These are phyloP conservation scores for Pezicula neosporulosa DNA, from an alignment of 2,329 filamentous ascomycete species.

Conservation along the genomic window DNA sequence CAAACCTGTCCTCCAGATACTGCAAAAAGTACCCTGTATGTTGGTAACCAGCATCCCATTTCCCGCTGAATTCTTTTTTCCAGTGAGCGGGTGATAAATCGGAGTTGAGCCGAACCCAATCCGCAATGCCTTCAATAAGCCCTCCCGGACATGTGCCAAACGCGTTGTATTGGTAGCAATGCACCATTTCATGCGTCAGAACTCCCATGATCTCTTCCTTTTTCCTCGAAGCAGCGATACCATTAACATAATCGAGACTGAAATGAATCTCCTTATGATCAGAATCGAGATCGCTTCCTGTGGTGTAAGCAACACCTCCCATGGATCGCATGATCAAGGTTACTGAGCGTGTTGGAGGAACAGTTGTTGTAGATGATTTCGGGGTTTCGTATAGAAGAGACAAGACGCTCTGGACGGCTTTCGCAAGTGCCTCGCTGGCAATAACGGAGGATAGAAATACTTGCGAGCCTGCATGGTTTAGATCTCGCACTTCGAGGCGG, in stretches of 20 bases:
- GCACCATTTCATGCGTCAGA: conserved; percentile 87
- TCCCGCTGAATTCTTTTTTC: conserved; percentile 50
- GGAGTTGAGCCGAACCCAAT: conserved; percentile 81
- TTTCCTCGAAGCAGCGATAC: conserved; percentile 38
- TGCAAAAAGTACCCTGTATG: conserved; percentile 88
- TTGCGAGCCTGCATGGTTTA: conserved; percentile 55
- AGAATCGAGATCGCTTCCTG: conserved; percentile 69
- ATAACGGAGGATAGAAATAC: conserved; percentile 67
- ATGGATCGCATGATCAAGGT: conserved; percentile 79
- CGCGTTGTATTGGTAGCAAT: conserved; percentile 85
- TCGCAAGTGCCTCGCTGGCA: conserved; percentile 56
- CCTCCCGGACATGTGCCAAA: conserved; percentile 63
- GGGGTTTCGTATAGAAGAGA: conserved; percentile 64
- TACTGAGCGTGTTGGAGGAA: conserved; percentile 73
- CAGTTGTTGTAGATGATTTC: conserved; percentile 32
- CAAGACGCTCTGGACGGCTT: conserved; percentile 66
- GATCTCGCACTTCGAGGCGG: conserved; percentile 56
- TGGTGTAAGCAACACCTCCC: conserved; percentile 86
- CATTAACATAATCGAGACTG: conserved; percentile 69
- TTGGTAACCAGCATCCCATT: conserved; percentile 91
- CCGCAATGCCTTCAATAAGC: conserved; percentile 85
- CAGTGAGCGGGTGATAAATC: conserved; percentile 79
- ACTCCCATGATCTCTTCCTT: conserved; percentile 74
- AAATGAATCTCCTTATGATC: conserved; percentile 95
- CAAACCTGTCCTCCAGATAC: conserved; percentile 70